Percentiles rank a stretch among this genome's conserved stretches.
phyloP scores from a whole-genome alignment of 768 basidiomycete species.

The Suillus alpinus region DNA sequence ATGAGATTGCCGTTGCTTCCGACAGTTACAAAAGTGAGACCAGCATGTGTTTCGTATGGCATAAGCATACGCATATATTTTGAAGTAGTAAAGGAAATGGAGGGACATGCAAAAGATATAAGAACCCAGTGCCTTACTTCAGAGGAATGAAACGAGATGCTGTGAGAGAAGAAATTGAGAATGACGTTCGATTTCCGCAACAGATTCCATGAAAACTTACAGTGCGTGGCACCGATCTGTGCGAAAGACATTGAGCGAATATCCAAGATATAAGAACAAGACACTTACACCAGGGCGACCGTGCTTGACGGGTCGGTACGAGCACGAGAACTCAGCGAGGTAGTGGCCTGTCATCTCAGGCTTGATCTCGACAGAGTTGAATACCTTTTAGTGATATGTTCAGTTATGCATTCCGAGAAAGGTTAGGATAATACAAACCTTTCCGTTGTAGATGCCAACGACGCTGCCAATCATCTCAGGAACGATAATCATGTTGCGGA shows the following conservation, averaged over 20 bases:
- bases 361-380: slow-evolving; percentile 98
- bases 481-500: slow-evolving; percentile 99
- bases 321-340: slow-evolving; percentile 95
- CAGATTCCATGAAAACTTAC: slow-evolving; percentile 40
- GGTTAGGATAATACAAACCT: slow-evolving; percentile 46
- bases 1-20: not conserved
- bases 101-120: slow-evolving; percentile 26
- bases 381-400: slow-evolving; percentile 48
- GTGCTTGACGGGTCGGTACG: slow-evolving; percentile 99
- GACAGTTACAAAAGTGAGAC: not conserved
- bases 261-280: not conserved
- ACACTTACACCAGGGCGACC: slow-evolving; percentile 95
- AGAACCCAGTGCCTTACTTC: slow-evolving; percentile 61
- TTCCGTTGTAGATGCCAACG: slow-evolving; percentile 98
- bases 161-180: slow-evolving; percentile 22
- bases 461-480: slow-evolving; percentile 99
- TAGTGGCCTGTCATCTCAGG: slow-evolving; percentile 99
- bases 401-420: not conserved
- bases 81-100: slow-evolving; percentile 24
- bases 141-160: slow-evolving; percentile 92
- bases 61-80: slow-evolving; percentile 30
- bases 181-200: not conserved
- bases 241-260: slow-evolving; percentile 13
- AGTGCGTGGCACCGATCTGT: slow-evolving; percentile 89
- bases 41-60: slow-evolving; percentile 23